A percentile compares a stretch with the other conserved stretches of the same genome.
These are phyloP conservation scores for Plicaturopsis crispa DNA, from an alignment of 768 basidiomycete species.

Conservation along the genomic window DNA sequence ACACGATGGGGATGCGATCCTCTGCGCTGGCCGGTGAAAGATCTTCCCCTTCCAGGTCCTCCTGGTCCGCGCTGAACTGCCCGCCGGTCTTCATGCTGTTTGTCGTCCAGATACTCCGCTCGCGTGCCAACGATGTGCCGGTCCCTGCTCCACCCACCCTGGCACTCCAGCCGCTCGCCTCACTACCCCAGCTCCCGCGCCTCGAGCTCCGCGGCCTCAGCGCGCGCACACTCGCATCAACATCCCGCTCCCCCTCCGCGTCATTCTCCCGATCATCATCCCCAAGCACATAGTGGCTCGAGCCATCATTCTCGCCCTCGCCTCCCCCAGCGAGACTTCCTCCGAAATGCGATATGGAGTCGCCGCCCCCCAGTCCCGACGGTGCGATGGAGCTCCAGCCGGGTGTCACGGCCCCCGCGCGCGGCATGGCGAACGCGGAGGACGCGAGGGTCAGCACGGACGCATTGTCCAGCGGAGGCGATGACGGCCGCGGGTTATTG, in stretches of 20 bases:
- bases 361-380: slow-evolving; percentile 45
- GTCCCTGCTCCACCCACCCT: slow-evolving; percentile 44
- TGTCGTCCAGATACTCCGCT: slow-evolving; percentile 53
- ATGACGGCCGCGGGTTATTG: slow-evolving; percentile 91
- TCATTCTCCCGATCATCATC: slow-evolving; percentile 61
- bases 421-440: slow-evolving; percentile 78
- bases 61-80: slow-evolving; percentile 33
- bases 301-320: slow-evolving; percentile 47
- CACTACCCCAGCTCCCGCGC: slow-evolving; percentile 89
- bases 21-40: slow-evolving; percentile 11
- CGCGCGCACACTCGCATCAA: slow-evolving; percentile 87
- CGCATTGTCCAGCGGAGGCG: slow-evolving; percentile 87
- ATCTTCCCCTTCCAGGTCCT: slow-evolving; percentile 8
- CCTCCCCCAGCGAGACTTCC: slow-evolving; percentile 50
- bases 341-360: slow-evolving; percentile 69
- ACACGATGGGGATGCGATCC: too few relatives aligned
- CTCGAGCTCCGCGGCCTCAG: slow-evolving; percentile 79
- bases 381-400: slow-evolving; percentile 37
- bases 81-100: slow-evolving; percentile 54
- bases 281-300: slow-evolving; percentile 58
- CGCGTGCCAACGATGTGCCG: slow-evolving; percentile 34
- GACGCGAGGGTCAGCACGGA: slow-evolving; percentile 90
- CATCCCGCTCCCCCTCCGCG: slow-evolving; percentile 46
- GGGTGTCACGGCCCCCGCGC: slow-evolving; percentile 34
- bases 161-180: slow-evolving; percentile 84